A percentile compares a stretch with the other conserved stretches of the same genome.
phyloP scores from a whole-genome alignment of 2,329 filamentous ascomycete genomes.

The Fusarium sambucinum region DNA sequence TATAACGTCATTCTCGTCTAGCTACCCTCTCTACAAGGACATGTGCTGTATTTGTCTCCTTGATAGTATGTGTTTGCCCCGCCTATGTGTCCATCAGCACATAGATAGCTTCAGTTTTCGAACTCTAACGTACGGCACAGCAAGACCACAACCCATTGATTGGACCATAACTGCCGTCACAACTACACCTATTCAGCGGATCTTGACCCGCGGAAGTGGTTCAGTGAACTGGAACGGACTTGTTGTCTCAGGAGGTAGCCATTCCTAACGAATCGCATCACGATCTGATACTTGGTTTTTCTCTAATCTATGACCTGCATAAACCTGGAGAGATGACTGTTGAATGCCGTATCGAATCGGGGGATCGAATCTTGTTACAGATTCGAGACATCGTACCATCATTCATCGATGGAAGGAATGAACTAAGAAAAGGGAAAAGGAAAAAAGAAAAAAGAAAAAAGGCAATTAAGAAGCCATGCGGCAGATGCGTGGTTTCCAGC shows the following conservation, averaged over 20 bases:
- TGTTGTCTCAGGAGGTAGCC: conserved; percentile 13
- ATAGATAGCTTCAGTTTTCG: neutral
- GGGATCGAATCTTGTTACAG: conserved; percentile 16
- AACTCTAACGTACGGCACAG: conserved; percentile 34
- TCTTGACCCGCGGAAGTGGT: conserved; percentile 16
- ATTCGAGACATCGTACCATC: conserved; percentile 16
- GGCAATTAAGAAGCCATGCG: neutral
- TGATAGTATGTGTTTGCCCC: neutral
- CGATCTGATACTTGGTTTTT: neutral
- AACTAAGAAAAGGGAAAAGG: neutral
- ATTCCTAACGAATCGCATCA: conserved; percentile 4
- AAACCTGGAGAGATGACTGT: conserved; percentile 3
- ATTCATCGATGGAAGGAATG: conserved; percentile 1
- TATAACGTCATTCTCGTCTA: conserved; percentile 17
- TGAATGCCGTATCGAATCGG: neutral
- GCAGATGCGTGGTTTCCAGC: conserved; percentile 29
- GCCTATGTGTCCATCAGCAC: neutral
- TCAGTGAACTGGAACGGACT: conserved; percentile 1
- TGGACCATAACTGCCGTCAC: conserved; percentile 11
- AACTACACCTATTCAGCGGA: conserved; percentile 1
- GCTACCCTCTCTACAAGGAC: neutral
- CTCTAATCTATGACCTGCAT: conserved; percentile 11
- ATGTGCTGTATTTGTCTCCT: neutral
- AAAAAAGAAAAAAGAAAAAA: conserved; percentile 1
- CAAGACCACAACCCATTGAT: conserved; percentile 11